Evolutionary conservation across 2,329 filamentous ascomycete species (phyloP), one percentile per base, ranked within the genome.

Genomic region (Penicillium sp.): DNA sequence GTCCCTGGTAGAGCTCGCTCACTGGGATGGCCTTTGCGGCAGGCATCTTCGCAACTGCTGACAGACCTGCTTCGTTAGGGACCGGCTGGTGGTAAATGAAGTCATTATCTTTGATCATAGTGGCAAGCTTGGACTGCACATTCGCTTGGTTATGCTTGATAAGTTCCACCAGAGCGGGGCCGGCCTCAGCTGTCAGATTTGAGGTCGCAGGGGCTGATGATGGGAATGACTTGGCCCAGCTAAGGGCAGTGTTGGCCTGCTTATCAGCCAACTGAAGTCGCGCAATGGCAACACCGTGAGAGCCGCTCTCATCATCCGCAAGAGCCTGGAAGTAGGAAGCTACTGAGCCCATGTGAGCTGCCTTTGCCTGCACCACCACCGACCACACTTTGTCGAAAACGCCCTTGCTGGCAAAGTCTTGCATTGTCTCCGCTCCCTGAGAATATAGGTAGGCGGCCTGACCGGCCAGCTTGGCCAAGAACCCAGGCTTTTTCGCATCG

Each of bases 11-110:
- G 0, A 99, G 79, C 69, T 99, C 95, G 68, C 89, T 95, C 28
- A 99, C 93, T 0, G 94, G 93, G 57, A 99, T 97, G 3, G 94
- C 91, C 71, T 99, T 99, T 7, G 94, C 92, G 1, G 94, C 95
- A 4, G 93, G 91, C 15, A 97, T 80, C 70, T 97, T 99, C 3
- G 91, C 83, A 45, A 99, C 91, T 1, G 87, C 82, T 1, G 89
- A 77, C 12, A 99, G 76, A 26, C 87, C 87, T 4, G 91, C 89
- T 71, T 96, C 91, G 9, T 87, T 86, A 0, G 94, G 93, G 1
- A 99, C 87, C 1, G 85, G 86, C 63, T 97, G 90, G 69, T 99
- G 94, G 68, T 99, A 99, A 69, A 99, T 96, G 72, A 94, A 97
- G 69, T 99, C 94, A 62, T 99, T 99, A 71, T 99, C 94, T 66